These are phyloP conservation scores for Delphinella strobiligena DNA, from an alignment of 2,329 filamentous ascomycete genomes.

Conservation along the genomic window DNA sequence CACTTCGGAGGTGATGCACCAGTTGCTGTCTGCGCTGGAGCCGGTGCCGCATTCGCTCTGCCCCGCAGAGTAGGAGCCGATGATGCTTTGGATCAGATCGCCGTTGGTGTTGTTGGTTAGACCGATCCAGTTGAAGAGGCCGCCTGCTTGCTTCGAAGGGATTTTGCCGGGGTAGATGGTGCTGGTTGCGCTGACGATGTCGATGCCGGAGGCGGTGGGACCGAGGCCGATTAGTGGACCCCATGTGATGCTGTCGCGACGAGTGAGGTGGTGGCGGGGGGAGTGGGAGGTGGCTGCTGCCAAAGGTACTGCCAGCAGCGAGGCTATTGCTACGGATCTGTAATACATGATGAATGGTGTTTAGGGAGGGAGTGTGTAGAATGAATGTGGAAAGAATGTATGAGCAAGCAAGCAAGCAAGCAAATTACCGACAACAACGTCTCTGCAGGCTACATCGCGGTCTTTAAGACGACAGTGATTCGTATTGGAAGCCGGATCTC, in stretches of 20 bases:
- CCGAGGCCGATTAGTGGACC: constrained; percentile 15
- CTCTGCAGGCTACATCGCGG: no score
- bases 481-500: no score
- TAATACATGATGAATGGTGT: constrained; percentile 3
- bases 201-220: constrained; percentile 13
- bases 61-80: constrained; percentile 14
- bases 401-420: no score
- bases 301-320: constrained; percentile 4
- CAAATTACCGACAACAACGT: no score
- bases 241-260: constrained; percentile 11
- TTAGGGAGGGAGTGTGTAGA: no score
- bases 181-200: constrained; percentile 13
- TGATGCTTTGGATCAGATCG: constrained; percentile 13
- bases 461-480: no score
- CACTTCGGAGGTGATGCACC: constrained; percentile 17
- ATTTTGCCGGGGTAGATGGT: constrained; percentile 18
- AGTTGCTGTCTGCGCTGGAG: no score
- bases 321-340: constrained; percentile 1
- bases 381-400: no score
- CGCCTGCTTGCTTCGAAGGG: constrained; percentile 15
- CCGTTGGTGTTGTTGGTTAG: constrained; percentile 16
- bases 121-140: constrained; percentile 17
- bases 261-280: neutral
- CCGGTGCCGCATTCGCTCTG: constrained; percentile 14
- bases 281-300: neutral